phyloP scores from a whole-genome alignment of 1,139 yeast genomes.

The Geotrichum klebahnii region DNA sequence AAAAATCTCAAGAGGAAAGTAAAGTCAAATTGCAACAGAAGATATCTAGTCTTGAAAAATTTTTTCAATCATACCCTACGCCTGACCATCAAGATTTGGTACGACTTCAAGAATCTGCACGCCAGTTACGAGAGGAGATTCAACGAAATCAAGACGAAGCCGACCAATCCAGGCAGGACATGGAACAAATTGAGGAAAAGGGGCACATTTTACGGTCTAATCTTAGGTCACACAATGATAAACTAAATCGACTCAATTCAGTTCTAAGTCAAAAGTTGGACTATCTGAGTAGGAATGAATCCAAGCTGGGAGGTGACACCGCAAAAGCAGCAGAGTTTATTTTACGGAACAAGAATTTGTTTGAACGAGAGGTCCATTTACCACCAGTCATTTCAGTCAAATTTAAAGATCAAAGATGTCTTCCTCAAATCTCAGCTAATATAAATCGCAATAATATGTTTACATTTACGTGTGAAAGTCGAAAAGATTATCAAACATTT shows the following conservation, averaged over 20 bases:
- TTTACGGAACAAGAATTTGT: slow-evolving; percentile 38
- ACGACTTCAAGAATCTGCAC: neutral
- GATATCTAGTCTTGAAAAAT: neutral
- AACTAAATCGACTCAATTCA: slow-evolving; percentile 25
- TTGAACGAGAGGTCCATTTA: slow-evolving; percentile 51
- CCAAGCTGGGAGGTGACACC: slow-evolving; percentile 21
- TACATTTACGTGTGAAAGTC: slow-evolving; percentile 50
- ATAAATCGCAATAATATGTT: slow-evolving; percentile 53
- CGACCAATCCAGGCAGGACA: slow-evolving; percentile 46
- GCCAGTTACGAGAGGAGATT: slow-evolving; percentile 5
- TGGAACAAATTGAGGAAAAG: slow-evolving; percentile 41
- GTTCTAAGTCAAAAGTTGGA: slow-evolving; percentile 26
- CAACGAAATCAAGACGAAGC: slow-evolving; percentile 41
- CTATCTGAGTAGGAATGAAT: slow-evolving; percentile 23
- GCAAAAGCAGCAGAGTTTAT: slow-evolving; percentile 44
- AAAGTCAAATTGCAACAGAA: neutral
- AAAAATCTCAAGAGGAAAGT: neutral
- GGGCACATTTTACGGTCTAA: slow-evolving; percentile 17
- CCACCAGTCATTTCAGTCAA: slow-evolving; percentile 73
- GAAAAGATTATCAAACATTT: slow-evolving; percentile 46
- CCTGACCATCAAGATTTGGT: slow-evolving; percentile 6
- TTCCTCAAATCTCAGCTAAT: slow-evolving; percentile 52
- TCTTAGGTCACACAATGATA: neutral
- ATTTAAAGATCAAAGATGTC: slow-evolving; percentile 48
- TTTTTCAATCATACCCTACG: neutral